phyloP scores from a whole-genome alignment of 495 filamentous ascomycete species.

The Tuber microsphaerosporum region DNA sequence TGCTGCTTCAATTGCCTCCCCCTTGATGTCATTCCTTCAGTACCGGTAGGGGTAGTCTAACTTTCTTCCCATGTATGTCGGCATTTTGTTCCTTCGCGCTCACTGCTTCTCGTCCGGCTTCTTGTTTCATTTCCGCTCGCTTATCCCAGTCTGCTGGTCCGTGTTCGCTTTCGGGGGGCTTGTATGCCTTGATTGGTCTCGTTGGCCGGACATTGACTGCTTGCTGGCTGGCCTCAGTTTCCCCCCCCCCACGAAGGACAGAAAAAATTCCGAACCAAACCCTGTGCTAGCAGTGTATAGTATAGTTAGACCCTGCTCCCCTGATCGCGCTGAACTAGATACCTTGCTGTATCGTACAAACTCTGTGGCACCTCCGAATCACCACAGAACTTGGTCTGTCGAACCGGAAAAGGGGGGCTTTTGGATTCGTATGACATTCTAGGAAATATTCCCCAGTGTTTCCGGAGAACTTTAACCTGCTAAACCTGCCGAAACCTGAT shows the following conservation, averaged over 20 bases:
- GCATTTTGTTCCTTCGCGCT: neutral
- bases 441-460: neutral
- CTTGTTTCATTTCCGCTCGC: neutral
- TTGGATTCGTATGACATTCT: neutral
- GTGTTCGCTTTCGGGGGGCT: constrained; percentile 1
- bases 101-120: neutral
- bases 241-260: neutral
- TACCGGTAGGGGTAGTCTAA: neutral
- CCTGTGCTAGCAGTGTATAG: neutral
- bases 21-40: neutral
- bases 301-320: neutral
- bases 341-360: neutral
- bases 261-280: neutral
- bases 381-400: neutral
- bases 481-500: neutral
- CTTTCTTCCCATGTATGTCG: neutral
- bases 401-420: neutral
- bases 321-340: neutral
- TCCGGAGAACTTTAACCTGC: neutral
- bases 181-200: neutral
- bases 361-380: neutral
- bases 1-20: neutral
- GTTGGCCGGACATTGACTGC: neutral
- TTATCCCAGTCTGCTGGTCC: neutral
- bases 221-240: neutral